Base-by-base conservation (phyloP, 257 asterid species). In the Solanum rostratum region DNA sequence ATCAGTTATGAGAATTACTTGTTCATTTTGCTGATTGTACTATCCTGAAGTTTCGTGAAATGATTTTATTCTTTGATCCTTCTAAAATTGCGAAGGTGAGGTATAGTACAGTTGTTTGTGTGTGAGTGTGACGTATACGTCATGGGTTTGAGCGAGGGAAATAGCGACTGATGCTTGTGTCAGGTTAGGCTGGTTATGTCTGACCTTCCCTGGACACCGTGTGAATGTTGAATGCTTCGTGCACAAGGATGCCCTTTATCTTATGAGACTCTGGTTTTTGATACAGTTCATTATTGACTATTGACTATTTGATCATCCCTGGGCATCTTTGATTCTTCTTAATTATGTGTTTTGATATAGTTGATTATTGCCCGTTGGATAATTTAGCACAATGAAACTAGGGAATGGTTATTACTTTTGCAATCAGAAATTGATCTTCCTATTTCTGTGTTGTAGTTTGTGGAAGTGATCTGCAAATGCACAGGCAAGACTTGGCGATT, bases 401-500 rank as follows among this genome's bases (percentile, higher is more conserved):
- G 6, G 82, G 27, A 46, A 24, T 2, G 8, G 13, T 74, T 46
- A 29, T 49, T 74, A 46, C 53, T 46, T 46, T 74, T 74, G 60
- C 41, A 24, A 22, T 24, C 41, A 4, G 81, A 74, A 4, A 33
- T 37, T 37, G 60, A 46, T 49, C 16, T 76, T 76, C 2, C 2
- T 18, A 50, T 50, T 30, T 62, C 50, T 59, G 41, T 18, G 10
- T 45, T 86, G 81, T 85, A 95, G 99, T 93, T 93, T 88, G 49
- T 95, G 86, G 98, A 95, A 92, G 99, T 95, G 73, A 16, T 87
- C 53, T 95, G 98, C 94, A 90, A 86, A 88, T 85, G 93, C 79
- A 92, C 99, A 50, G 90, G 94, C 84, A 91, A 93, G 85, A 87
- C 87, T 84, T 91, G 95, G 93, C 95, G 99, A 80, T 95, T 95